Evolutionary conservation across 257 asterid species (phyloP), one percentile per base, ranked within the genome.

Genomic region (Datura wrightii): DNA sequence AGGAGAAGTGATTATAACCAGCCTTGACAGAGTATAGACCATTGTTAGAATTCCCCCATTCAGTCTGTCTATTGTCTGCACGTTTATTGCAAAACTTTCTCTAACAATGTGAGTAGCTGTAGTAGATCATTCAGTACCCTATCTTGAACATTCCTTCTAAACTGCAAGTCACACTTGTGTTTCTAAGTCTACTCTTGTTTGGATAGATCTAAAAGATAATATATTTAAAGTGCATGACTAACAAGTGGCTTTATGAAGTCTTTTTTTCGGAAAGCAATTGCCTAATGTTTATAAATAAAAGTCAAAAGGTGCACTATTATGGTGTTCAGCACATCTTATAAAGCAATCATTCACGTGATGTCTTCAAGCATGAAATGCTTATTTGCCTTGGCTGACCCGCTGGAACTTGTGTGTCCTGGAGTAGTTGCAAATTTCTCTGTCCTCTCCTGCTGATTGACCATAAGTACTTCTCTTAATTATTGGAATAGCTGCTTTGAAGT

Each of bases 241-340:
- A 70, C 34, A 41, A 41, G 54, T 41, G 55, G 50, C 36, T 37
- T 37, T 16, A 42, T 42, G 79, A 71, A 71, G 37, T 44, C 37
- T n/a, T 0, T 70, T 24, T 71, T 42, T 44, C 37, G 42, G 54
- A 71, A 18, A 42, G 37, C 37, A 71, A 42, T 19, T n/a, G 14
- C 37, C 16, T 18, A n/a, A 24, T 41, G 36, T 41, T 8, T 44
- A 71, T n/a, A 9, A 18, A 18, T 67, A 71, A 42, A 0, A 1
- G 15, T n/a, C 79, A 42, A n/a, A 71, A 71, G 8, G 8, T 71
- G 79, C 55, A 70, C 31, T 70, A 69, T 39, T 71, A 71, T 37
- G 55, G 79, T 71, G 8, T 18, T 71, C 5, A 42, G 79, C 9
- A 0, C 37, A 44, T 9, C 14, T 42, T 0, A n/a, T 42, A 42